Evolutionary conservation across 352 stramenopile species (phyloP).

Genomic region (Phytophthora colocasiae): DNA sequence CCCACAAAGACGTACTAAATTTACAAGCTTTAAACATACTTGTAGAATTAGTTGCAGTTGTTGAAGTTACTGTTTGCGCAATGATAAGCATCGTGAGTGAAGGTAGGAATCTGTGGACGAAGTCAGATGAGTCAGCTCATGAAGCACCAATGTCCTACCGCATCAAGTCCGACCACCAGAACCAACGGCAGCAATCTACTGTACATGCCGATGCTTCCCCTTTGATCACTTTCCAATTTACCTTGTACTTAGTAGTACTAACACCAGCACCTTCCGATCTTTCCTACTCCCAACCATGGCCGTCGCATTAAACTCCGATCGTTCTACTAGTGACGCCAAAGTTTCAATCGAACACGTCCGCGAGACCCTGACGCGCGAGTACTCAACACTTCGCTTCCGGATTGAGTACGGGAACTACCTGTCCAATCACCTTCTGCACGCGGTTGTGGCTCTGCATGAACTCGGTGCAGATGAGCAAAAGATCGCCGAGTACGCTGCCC

Average conservation of each 20-base stretch:
- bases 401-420: constrained; percentile 52
- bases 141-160: constrained; percentile 28
- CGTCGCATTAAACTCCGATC: not conserved
- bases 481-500: constrained; percentile 37
- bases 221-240: constrained; percentile 22
- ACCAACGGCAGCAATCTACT: constrained; percentile 2
- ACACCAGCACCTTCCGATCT: not conserved
- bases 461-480: constrained; percentile 40
- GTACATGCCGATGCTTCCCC: not conserved
- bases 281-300: constrained; percentile 10
- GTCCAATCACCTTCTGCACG: constrained; percentile 53
- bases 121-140: constrained; percentile 21
- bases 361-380: constrained; percentile 33
- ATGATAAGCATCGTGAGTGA: constrained; percentile 24
- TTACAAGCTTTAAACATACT: too few relatives aligned
- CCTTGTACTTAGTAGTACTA: not conserved
- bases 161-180: constrained; percentile 24
- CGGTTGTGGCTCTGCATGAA: constrained; percentile 45
- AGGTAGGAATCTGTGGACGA: constrained; percentile 11
- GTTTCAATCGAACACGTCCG: constrained; percentile 36
- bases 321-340: constrained; percentile 13
- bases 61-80: constrained; percentile 24
- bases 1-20: too few relatives aligned
- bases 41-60: not conserved
- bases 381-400: constrained; percentile 42